A percentile compares a stretch with the other conserved stretches of the same genome.
Conservation (phyloP, 1,139 yeast species). For the Magnusiomyces starmeri region DNA sequence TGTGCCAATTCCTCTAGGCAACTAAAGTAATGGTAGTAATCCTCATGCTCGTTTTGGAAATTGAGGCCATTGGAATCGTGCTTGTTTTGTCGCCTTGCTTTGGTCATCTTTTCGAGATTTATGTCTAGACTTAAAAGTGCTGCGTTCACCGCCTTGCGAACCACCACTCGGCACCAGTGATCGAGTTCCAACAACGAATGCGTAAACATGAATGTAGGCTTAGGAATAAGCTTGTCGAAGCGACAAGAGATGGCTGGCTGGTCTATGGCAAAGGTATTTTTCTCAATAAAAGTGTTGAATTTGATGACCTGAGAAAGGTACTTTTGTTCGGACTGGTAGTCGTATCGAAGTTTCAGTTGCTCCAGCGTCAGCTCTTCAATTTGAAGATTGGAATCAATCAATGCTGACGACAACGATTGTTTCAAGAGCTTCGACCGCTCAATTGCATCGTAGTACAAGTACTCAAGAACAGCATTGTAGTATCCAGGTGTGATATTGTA, state of each 20-base stretch:
- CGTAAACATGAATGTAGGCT: slow-evolving; percentile 3
- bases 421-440: background rate
- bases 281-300: background rate
- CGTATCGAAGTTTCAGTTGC: slow-evolving; percentile 2
- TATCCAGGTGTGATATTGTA: background rate
- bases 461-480: slow-evolving; percentile 2
- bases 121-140: slow-evolving; percentile 1
- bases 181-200: slow-evolving; percentile 7
- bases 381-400: too few relatives aligned
- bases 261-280: slow-evolving; percentile 2
- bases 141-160: background rate
- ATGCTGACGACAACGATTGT: too few relatives aligned
- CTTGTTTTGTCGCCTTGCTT: too few relatives aligned
- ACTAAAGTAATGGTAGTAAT: background rate
- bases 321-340: background rate
- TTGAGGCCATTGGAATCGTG: too few relatives aligned
- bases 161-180: slow-evolving; percentile 4
- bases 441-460: background rate
- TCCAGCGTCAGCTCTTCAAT: background rate
- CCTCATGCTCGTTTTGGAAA: background rate
- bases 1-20: background rate
- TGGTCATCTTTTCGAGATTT: background rate
- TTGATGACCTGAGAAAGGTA: background rate
- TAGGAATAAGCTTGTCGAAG: slow-evolving; percentile 1
- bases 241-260: slow-evolving; percentile 1